Conservation (phyloP, 1,284 basidiomycete species). For the Cryptococcus sp. region DNA sequence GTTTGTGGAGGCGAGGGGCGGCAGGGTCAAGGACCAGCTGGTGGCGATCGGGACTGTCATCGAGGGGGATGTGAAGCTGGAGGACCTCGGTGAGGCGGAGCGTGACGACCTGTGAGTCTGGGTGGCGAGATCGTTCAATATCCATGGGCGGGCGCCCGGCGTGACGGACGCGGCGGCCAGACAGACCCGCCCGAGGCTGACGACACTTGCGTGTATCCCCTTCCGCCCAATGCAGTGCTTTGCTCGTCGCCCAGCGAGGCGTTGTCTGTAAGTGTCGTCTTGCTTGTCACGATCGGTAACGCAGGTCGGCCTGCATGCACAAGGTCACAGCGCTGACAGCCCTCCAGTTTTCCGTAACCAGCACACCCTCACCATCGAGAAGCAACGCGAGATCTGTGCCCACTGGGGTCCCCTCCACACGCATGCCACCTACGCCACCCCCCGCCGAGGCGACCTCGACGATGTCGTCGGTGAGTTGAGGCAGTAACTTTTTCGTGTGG, state of each 20-base stretch:
- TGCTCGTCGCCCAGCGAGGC: slow-evolving; percentile 44
- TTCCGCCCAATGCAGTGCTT: slow-evolving; percentile 27
- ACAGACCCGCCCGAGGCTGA: slow-evolving; percentile 4
- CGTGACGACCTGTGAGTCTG: slow-evolving; percentile 53
- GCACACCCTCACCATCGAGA: slow-evolving; percentile 54
- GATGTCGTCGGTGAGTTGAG: slow-evolving; percentile 58
- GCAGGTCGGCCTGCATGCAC: too few relatives aligned
- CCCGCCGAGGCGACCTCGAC: slow-evolving; percentile 63
- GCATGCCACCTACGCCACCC: slow-evolving; percentile 74
- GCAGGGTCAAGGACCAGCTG: slow-evolving; percentile 48
- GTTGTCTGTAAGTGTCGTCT: slow-evolving; percentile 41
- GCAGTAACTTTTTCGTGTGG: not conserved
- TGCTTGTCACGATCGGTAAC: too few relatives aligned
- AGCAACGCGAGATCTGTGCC: slow-evolving; percentile 67
- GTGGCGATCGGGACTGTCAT: slow-evolving; percentile 50
- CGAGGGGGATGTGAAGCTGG: slow-evolving; percentile 51
- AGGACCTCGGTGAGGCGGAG: slow-evolving; percentile 49
- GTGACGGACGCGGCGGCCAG: not conserved
- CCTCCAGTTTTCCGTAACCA: slow-evolving; percentile 45
- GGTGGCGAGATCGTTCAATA: too few relatives aligned
- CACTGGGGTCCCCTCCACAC: slow-evolving; percentile 76
- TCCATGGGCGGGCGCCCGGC: too few relatives aligned
- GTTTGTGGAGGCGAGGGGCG: slow-evolving; percentile 43
- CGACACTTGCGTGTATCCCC: not conserved
- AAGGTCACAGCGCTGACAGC: not conserved